Conservation (phyloP, 345 rosid species). For the Rhizophora mangle region DNA sequence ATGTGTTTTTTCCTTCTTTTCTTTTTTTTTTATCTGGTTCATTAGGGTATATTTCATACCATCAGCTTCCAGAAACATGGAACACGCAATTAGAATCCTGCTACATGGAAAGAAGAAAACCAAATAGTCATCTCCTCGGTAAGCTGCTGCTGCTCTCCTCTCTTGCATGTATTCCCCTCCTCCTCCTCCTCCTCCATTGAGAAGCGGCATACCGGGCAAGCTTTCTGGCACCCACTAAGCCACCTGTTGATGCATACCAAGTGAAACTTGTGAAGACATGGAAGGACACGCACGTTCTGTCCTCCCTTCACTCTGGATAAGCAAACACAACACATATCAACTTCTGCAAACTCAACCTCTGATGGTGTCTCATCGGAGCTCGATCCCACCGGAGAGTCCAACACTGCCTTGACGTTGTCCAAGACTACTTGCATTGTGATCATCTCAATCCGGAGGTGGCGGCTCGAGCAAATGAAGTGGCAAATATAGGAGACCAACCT, state of each 20-base stretch:
- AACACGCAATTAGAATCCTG: slow-evolving; percentile 31
- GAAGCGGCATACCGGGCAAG: slow-evolving; percentile 33
- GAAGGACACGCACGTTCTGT: slow-evolving; percentile 44
- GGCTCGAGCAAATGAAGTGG: slow-evolving; percentile 22
- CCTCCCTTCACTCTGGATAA: slow-evolving; percentile 46
- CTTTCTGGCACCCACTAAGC: slow-evolving; percentile 50
- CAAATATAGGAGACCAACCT: slow-evolving; percentile 27
- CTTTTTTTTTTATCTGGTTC: too few species aligned
- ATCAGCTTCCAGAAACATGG: neutral
- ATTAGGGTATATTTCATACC: too few species aligned
- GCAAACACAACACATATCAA: slow-evolving; percentile 68
- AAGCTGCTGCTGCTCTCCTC: slow-evolving; percentile 42
- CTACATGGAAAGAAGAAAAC: slow-evolving; percentile 63
- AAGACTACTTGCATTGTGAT: slow-evolving; percentile 4
- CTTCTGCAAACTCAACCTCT: slow-evolving; percentile 25
- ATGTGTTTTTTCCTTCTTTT: too few species aligned
- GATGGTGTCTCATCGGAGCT: neutral
- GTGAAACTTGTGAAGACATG: slow-evolving; percentile 76
- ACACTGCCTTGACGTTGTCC: slow-evolving; percentile 1
- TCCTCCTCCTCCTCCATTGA: slow-evolving; percentile 35
- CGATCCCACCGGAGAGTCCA: neutral
- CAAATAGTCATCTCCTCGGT: slow-evolving; percentile 64
- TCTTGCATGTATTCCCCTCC: slow-evolving; percentile 14
- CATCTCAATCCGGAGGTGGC: slow-evolving; percentile 18
- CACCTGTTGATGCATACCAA: slow-evolving; percentile 59